Evolutionary conservation across 176 grass and related monocot species (phyloP).

Genomic region (Oryza meyeriana): DNA sequence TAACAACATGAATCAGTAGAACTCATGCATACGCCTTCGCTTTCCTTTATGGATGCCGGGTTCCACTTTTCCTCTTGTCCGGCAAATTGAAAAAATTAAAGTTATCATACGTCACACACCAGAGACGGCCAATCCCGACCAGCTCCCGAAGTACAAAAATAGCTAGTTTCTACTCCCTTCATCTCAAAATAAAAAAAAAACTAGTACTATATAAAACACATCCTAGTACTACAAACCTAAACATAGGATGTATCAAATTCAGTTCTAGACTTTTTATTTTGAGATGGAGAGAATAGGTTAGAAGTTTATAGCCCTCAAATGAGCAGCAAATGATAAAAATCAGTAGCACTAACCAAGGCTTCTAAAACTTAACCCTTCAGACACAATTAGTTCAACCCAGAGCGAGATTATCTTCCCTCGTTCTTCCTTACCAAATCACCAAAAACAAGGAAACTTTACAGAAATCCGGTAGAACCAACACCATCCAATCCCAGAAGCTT

Average conservation of each 20-base stretch:
- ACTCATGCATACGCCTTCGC: background rate
- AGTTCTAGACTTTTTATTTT: too few relatives aligned
- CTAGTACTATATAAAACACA: too few relatives aligned
- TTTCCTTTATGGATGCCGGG: background rate
- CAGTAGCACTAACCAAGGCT: background rate
- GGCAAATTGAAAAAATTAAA: too few relatives aligned
- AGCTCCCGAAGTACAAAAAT: background rate
- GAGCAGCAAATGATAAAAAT: background rate
- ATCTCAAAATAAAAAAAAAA: too few relatives aligned
- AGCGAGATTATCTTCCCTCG: background rate
- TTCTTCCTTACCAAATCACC: background rate
- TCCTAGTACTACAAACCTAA: too few relatives aligned
- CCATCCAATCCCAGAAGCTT: background rate
- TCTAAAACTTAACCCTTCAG: too few relatives aligned
- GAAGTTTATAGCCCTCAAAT: too few relatives aligned
- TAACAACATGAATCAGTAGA: too few relatives aligned
- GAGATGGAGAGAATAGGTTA: too few relatives aligned
- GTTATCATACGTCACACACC: background rate
- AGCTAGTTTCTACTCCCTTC: background rate
- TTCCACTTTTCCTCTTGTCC: background rate
- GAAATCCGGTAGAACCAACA: background rate
- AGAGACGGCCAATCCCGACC: too few relatives aligned
- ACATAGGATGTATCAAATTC: too few relatives aligned
- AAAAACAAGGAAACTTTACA: conserved; percentile 18
- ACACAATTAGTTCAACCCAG: background rate